Evolutionary conservation across 2,329 filamentous ascomycete genomes (phyloP).

Genomic region (Capronia coronata): DNA sequence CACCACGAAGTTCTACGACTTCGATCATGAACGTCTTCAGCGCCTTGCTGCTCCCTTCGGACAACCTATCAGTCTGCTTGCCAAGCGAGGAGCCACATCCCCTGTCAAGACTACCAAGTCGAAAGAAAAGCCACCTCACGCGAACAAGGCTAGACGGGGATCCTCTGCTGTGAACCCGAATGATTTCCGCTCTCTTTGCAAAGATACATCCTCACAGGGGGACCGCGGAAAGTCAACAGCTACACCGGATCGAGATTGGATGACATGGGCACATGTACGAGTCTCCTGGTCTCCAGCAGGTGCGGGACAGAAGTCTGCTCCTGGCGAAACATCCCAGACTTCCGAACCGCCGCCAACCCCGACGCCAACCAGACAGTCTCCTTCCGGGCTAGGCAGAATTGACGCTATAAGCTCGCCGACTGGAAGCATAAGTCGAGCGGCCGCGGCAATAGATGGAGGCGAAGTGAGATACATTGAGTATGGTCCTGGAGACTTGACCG

Average conservation of each 20-base stretch:
- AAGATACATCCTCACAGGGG: slow-evolving; percentile 42
- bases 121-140: slow-evolving; percentile 61
- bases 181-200: slow-evolving; percentile 70
- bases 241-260: slow-evolving; percentile 49
- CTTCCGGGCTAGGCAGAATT: slow-evolving; percentile 46
- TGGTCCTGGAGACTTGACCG: slow-evolving; percentile 16
- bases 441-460: not conserved
- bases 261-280: slow-evolving; percentile 73
- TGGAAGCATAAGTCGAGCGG: slow-evolving; percentile 48
- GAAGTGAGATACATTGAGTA: slow-evolving; percentile 18
- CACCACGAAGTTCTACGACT: slow-evolving; percentile 73
- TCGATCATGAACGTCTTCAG: slow-evolving; percentile 69
- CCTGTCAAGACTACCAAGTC: slow-evolving; percentile 58
- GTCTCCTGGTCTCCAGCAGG: slow-evolving; percentile 65
- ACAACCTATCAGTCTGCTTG: slow-evolving; percentile 54
- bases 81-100: slow-evolving; percentile 46
- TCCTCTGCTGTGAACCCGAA: slow-evolving; percentile 63
- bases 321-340: slow-evolving; percentile 25
- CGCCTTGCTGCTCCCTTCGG: slow-evolving; percentile 76
- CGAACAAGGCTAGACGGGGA: slow-evolving; percentile 30
- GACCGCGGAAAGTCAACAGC: slow-evolving; percentile 30
- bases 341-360: slow-evolving; percentile 60
- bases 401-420: slow-evolving; percentile 32
- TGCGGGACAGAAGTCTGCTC: slow-evolving; percentile 24
- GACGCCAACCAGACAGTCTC: slow-evolving; percentile 65